Evolutionary conservation across 2,329 filamentous ascomycete genomes (phyloP).

Genomic region (Botrytis porri): DNA sequence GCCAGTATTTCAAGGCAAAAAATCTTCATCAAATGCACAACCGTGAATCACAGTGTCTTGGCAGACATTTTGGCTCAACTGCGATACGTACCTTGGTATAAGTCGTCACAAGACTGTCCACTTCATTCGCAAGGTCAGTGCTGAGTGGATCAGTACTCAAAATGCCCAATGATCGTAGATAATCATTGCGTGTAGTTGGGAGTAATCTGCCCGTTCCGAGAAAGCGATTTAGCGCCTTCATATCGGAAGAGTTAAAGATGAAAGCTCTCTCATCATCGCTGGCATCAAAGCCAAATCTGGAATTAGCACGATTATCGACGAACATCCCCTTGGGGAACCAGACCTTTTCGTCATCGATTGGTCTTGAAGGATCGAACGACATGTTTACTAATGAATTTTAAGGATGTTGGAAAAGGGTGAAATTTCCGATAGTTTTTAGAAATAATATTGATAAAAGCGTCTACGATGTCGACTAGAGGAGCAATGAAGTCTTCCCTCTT

Average conservation of each 20-base stretch:
- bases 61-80: background rate
- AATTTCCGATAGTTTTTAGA: background rate
- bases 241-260: background rate
- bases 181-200: background rate
- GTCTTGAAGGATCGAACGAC: constrained; percentile 7
- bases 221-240: background rate
- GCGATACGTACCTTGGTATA: background rate
- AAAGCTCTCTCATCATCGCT: constrained; percentile 5
- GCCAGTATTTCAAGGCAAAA: background rate
- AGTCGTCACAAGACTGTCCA: background rate
- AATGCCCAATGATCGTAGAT: constrained; percentile 1
- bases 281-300: background rate
- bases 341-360: background rate
- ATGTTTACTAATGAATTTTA: background rate
- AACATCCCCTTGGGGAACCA: constrained; percentile 14
- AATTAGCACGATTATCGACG: background rate
- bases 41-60: background rate
- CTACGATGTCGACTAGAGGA: background rate
- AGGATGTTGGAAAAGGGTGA: background rate
- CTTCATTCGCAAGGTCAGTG: background rate
- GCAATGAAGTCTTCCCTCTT: background rate
- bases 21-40: background rate
- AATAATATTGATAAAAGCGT: background rate
- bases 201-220: background rate
- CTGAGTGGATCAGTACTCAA: background rate